These are phyloP conservation scores for Simplicillium aogashimaense DNA, from an alignment of 2,329 filamentous ascomycete species.

Conservation along the genomic window DNA sequence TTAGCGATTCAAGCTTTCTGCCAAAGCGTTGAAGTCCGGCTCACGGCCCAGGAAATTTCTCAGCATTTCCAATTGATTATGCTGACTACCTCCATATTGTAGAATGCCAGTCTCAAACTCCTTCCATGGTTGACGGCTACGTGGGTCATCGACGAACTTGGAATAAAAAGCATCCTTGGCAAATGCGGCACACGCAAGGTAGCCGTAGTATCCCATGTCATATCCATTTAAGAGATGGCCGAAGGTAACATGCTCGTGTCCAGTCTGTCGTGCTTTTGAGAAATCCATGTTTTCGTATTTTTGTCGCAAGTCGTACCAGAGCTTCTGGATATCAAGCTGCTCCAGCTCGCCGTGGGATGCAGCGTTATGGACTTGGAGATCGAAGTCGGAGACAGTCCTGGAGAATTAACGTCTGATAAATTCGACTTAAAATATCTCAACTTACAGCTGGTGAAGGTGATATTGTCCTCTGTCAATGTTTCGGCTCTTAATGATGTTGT, in stretches of 20 bases:
- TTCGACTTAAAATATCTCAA: background rate
- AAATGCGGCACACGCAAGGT: conserved; percentile 1
- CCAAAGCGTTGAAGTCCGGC: conserved; percentile 1
- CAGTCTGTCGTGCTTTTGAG: background rate
- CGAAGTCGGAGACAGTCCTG: background rate
- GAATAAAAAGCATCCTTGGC: conserved; percentile 2
- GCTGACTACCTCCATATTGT: background rate
- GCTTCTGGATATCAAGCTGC: background rate
- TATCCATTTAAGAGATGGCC: background rate
- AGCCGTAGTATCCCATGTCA: conserved; percentile 1
- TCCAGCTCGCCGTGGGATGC: background rate
- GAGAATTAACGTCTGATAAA: background rate
- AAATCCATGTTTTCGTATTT: background rate
- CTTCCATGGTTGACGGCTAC: background rate
- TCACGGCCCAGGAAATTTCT: background rate
- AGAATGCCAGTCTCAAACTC: background rate
- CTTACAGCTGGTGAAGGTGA: conserved; percentile 2
- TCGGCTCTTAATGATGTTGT: background rate
- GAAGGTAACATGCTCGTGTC: background rate
- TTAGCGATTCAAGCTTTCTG: background rate
- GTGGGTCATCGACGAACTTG: background rate
- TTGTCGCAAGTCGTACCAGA: conserved; percentile 1
- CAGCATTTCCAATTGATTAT: background rate
- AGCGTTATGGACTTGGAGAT: background rate
- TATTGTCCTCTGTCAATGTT: background rate